Conservation (phyloP, 495 filamentous ascomycete species). For the Patellaria atrata region DNA sequence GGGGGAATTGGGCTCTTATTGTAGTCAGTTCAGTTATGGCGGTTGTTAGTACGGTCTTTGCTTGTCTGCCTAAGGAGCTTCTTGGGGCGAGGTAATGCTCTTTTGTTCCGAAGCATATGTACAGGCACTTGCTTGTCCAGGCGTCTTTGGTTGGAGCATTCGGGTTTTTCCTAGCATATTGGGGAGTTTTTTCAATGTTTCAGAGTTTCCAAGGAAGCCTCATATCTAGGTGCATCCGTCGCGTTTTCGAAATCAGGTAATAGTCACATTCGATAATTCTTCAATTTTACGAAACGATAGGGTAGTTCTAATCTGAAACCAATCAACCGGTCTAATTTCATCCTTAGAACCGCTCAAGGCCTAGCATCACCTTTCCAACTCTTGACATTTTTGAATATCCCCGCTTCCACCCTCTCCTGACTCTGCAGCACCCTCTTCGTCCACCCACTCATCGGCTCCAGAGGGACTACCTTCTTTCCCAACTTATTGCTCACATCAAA, state of each 20-base stretch:
- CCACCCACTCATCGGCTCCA: slow-evolving; percentile 16
- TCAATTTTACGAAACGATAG: too few species aligned
- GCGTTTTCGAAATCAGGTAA: too few species aligned
- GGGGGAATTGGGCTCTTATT: slow-evolving; percentile 56
- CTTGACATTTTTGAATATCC: slow-evolving; percentile 12
- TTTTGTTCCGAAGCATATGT: too few species aligned
- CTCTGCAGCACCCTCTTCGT: slow-evolving; percentile 9
- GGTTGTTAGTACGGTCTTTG: slow-evolving; percentile 67
- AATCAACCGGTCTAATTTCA: too few species aligned
- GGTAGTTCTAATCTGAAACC: too few species aligned
- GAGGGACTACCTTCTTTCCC: slow-evolving; percentile 10
- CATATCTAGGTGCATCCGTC: too few species aligned
- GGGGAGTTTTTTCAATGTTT: too few species aligned
- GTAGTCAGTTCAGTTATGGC: slow-evolving; percentile 53
- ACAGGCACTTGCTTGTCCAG: too few species aligned
- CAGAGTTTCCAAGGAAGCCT: too few species aligned
- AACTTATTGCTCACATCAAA: slow-evolving; percentile 18
- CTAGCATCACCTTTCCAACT: slow-evolving; percentile 3
- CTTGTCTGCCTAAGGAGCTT: slow-evolving; percentile 63
- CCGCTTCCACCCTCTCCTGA: slow-evolving; percentile 12
- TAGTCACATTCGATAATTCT: too few species aligned
- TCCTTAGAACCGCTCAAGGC: background rate
- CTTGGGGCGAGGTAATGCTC: slow-evolving; percentile 10
- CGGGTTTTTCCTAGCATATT: too few species aligned
- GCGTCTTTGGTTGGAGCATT: too few species aligned